Percentiles rank a stretch among this genome's conserved stretches.
Evolutionary conservation across 208 protist genomes (phyloP).

Genomic region (Tritrichomonas foetus): DNA sequence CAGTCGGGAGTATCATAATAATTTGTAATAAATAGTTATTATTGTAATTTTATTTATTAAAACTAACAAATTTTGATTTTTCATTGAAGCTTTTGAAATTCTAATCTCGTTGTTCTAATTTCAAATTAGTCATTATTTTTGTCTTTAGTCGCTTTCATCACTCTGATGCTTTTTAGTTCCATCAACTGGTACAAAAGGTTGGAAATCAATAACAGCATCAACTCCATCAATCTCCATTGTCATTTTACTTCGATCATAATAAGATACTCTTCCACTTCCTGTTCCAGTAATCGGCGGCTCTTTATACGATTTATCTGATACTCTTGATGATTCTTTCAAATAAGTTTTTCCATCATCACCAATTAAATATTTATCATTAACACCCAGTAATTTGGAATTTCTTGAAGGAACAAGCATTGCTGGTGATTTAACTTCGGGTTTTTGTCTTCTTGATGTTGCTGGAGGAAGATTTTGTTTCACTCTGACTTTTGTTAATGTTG

Average conservation of each 20-base stretch:
- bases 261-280: neutral
- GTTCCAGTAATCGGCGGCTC: neutral
- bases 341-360: slow-evolving; percentile 39
- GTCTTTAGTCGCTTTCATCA: too few species aligned
- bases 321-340: neutral
- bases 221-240: neutral
- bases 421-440: neutral
- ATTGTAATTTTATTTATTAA: too few species aligned
- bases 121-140: too few species aligned
- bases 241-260: neutral
- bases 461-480: neutral
- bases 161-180: neutral
- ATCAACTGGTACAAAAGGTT: neutral
- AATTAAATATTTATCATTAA: slow-evolving; percentile 1
- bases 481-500: too few species aligned
- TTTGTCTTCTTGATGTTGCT: neutral
- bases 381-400: neutral
- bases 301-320: neutral
- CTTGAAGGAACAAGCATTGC: neutral
- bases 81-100: too few species aligned
- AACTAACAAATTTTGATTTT: too few species aligned
- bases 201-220: neutral
- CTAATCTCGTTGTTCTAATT: too few species aligned
- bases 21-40: too few species aligned
- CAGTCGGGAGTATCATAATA: too few species aligned